Percentiles rank a stretch among this genome's conserved stretches.
Evolutionary conservation across 1,139 yeast genomes (phyloP).

Genomic region (Torulaspora globosa): DNA sequence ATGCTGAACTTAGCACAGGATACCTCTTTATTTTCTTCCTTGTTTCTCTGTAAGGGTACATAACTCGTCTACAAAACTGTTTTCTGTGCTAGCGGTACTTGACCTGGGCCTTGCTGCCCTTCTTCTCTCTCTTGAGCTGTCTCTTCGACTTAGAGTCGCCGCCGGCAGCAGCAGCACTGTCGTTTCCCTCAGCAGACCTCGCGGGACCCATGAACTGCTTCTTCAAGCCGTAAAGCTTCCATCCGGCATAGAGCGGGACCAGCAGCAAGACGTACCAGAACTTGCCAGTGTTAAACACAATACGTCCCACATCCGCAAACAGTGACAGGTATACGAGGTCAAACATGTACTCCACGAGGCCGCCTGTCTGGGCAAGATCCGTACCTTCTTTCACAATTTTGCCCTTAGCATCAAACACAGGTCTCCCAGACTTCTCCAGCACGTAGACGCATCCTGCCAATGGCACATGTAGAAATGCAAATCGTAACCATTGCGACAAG

Average conservation of each 20-base stretch:
- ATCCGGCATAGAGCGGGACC: constrained; percentile 29
- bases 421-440: constrained; percentile 33
- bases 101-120: constrained; percentile 28
- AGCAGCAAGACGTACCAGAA: constrained; percentile 25
- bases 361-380: constrained; percentile 28
- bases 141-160: constrained; percentile 32
- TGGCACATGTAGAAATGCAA: constrained; percentile 27
- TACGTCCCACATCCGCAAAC: constrained; percentile 27
- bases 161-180: constrained; percentile 2
- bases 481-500: constrained; percentile 2
- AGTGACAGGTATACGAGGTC: constrained; percentile 34
- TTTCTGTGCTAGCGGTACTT: constrained; percentile 23
- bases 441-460: constrained; percentile 25
- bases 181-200: constrained; percentile 7
- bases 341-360: constrained; percentile 32
- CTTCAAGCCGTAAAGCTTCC: constrained; percentile 29
- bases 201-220: constrained; percentile 19
- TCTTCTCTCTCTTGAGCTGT: constrained; percentile 35
- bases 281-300: constrained; percentile 28
- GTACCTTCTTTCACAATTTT: constrained; percentile 26
- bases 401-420: constrained; percentile 22
- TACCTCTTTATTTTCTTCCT: not conserved
- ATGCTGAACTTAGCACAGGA: constrained; percentile 2
- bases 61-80: constrained; percentile 1
- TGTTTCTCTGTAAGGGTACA: constrained; percentile 3